These are phyloP conservation scores for Phragmites australis DNA, from an alignment of 176 grass and related monocot species.

Conservation along the genomic window DNA sequence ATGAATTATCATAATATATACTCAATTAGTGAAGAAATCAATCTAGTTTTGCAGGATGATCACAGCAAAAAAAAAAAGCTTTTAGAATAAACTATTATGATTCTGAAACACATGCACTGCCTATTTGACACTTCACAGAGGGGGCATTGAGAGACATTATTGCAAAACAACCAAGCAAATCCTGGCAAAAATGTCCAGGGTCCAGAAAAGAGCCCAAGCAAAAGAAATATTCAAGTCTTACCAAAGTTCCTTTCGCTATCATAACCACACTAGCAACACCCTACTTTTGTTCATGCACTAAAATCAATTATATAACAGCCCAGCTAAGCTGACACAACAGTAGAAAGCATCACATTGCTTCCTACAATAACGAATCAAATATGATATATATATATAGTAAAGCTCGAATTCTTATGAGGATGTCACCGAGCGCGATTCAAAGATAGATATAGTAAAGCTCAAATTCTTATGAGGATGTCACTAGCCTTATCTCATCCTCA, in stretches of 20 bases:
- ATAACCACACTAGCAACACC: constrained; percentile 43
- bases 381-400: constrained; percentile 31
- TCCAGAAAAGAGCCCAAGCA: constrained; percentile 19
- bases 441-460: too few species aligned
- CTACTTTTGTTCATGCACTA: constrained; percentile 41
- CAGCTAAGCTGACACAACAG: constrained; percentile 29
- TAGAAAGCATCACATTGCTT: constrained; percentile 28
- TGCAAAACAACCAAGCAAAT: constrained; percentile 28
- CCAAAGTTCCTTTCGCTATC: constrained; percentile 50
- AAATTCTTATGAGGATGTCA: too few species aligned
- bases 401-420: too few species aligned
- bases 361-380: constrained; percentile 36
- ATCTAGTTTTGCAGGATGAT: neutral
- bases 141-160: constrained; percentile 15
- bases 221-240: constrained; percentile 48
- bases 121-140: neutral
- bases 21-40: neutral
- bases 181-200: neutral
- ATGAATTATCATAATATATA: constrained; percentile 13
- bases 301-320: too few species aligned
- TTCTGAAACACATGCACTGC: neutral
- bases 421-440: too few species aligned
- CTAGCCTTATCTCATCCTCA: too few species aligned
- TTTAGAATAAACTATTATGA: neutral
- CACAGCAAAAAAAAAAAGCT: constrained; percentile 13